Evolutionary conservation across 371 early-diverging fungal species (phyloP), one percentile per base, ranked within the genome.

Genomic region (Quaeritorhiza haematococci): DNA sequence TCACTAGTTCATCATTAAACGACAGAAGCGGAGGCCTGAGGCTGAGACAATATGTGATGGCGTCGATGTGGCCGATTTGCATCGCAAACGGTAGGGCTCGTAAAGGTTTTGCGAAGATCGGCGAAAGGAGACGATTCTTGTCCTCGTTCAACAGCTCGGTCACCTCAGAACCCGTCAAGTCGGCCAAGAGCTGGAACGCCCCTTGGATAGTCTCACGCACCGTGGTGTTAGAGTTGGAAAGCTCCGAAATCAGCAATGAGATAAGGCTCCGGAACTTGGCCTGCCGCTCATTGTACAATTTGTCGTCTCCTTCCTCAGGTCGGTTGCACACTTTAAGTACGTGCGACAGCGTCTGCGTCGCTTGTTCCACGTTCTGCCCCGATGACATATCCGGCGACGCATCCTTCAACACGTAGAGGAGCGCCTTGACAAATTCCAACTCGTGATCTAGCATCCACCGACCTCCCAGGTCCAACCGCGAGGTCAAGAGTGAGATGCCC

Each of bases 41-140:
- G 0, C 88, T 79, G 53, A 98, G 74, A 55, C 95, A 94, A 69
- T 93, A 98, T 0, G 96, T 96, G 56, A 98, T 91, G 19, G 98
- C 98, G 61, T 98, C 98, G 58, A 95, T 95, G 63, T 94, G 85
- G 7, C 98, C 99, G 27, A 98, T 97, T 69, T 96, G 98, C 88
- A 94, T 90, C 33, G 91, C 84, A 72, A 93, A 89, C 0, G 98
- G 94, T 21, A 98, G 76, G 0, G 97, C 94, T 6, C 98, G 89
- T 55, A 98, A 71, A 2, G 98, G 98, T 65, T 96, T 96, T 32
- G 93, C 84, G 72, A 96, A 98, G 49, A 98, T 98, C 0, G 96
- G 95, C 1, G 76, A 77, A n/a, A 96, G 77, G 10, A 98, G 75
- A 1, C 90, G 81, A 50, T 94, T 94, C 41, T 88, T 77, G 0